Evolutionary conservation across 2,329 filamentous ascomycete species (phyloP).

Genomic region (Neofusicoccum sp.): DNA sequence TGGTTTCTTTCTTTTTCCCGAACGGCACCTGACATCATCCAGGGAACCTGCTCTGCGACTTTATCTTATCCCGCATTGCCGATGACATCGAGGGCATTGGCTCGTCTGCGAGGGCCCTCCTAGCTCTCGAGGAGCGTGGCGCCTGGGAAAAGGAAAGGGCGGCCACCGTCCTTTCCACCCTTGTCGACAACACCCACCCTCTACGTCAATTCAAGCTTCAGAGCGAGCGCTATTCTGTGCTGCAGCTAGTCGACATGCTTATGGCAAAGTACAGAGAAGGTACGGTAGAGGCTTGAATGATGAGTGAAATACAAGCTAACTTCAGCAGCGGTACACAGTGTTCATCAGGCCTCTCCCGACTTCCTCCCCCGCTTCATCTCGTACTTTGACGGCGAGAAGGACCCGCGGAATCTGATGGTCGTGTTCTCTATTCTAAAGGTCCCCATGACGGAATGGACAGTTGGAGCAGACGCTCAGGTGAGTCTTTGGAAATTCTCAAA

Average conservation of each 20-base stretch:
- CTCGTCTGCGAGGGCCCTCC: conserved; percentile 58
- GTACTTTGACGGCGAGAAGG: conserved; percentile 67
- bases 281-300: conserved; percentile 26
- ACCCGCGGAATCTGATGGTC: conserved; percentile 68
- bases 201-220: conserved; percentile 63
- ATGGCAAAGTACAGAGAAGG: conserved; percentile 61
- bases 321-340: conserved; percentile 48
- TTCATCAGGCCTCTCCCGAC: conserved; percentile 52
- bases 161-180: conserved; percentile 51
- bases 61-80: conserved; percentile 63
- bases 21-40: conserved; percentile 26
- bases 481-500: not conserved
- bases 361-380: conserved; percentile 62
- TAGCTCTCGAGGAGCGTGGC: conserved; percentile 58
- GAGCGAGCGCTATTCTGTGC: conserved; percentile 58
- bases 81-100: conserved; percentile 54
- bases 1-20: not conserved
- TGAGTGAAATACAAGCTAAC: not conserved
- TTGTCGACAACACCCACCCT: conserved; percentile 54
- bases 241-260: conserved; percentile 60
- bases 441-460: conserved; percentile 67
- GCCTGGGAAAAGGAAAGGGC: conserved; percentile 60
- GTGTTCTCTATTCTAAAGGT: conserved; percentile 67
- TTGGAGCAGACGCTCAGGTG: conserved; percentile 59
- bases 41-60: conserved; percentile 60